Percentiles rank a stretch among this genome's conserved stretches.
phyloP scores from a whole-genome alignment of 2,329 filamentous ascomycete genomes.

The Periconia sp. region DNA sequence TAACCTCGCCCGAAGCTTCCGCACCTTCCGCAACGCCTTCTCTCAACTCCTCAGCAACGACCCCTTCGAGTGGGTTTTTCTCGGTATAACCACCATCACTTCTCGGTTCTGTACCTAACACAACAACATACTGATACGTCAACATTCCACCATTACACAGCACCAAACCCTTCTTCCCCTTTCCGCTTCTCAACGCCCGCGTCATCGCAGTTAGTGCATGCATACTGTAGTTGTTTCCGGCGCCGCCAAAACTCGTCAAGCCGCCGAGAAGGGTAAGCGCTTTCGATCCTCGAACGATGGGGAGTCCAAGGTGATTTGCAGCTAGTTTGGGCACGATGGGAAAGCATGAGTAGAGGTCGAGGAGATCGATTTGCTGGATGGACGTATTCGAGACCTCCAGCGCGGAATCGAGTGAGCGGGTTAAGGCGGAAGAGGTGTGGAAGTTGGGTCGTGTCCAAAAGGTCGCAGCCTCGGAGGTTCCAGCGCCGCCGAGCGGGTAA shows the following conservation, averaged over 20 bases:
- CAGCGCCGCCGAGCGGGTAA: constrained; percentile 65
- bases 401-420: constrained; percentile 58
- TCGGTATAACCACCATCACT: constrained; percentile 50
- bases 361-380: constrained; percentile 59
- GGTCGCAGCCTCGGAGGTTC: constrained; percentile 59
- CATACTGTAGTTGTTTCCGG: constrained; percentile 72
- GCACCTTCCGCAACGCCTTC: constrained; percentile 44
- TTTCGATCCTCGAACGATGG: constrained; percentile 48
- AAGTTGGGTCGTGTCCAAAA: constrained; percentile 67
- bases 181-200: constrained; percentile 53
- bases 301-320: constrained; percentile 60
- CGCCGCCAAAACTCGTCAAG: constrained; percentile 68
- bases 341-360: constrained; percentile 70
- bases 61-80: constrained; percentile 48
- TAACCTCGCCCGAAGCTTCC: constrained; percentile 52
- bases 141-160: constrained; percentile 67
- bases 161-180: constrained; percentile 56
- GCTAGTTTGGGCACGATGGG: constrained; percentile 70
- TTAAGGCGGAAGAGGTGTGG: constrained; percentile 60
- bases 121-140: constrained; percentile 66
- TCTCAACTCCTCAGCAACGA: constrained; percentile 43
- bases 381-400: constrained; percentile 52
- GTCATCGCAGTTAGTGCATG: constrained; percentile 52
- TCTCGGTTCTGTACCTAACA: constrained; percentile 55
- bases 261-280: constrained; percentile 65